phyloP scores from a whole-genome alignment of 345 rosid genomes.

The Hypericum perforatum region DNA sequence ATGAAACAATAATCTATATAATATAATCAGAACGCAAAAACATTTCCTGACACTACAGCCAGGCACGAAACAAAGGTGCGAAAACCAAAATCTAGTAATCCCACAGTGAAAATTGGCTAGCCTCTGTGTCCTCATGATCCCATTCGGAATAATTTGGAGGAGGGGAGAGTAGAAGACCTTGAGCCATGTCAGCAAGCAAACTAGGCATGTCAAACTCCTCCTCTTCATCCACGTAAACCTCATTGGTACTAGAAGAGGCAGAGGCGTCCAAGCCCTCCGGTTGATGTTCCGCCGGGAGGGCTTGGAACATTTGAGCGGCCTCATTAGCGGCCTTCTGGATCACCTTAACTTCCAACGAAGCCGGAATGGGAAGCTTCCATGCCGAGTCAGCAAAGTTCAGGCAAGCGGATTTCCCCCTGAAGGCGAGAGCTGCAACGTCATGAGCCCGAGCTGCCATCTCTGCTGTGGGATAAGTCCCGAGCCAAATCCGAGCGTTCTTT shows the following conservation, averaged over 20 bases:
- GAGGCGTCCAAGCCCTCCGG: constrained; percentile 10
- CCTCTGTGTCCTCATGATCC: neutral
- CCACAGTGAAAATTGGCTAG: too few species aligned
- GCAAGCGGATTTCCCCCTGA: constrained; percentile 57
- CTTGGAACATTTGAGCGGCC: constrained; percentile 45
- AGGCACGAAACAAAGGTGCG: too few species aligned
- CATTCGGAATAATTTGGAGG: constrained; percentile 18
- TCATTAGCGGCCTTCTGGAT: constrained; percentile 37
- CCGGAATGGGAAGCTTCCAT: constrained; percentile 49
- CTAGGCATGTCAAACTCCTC: constrained; percentile 35
- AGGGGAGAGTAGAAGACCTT: constrained; percentile 53
- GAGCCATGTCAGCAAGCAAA: constrained; percentile 44
- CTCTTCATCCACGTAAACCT: constrained; percentile 26
- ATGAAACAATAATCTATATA: too few species aligned
- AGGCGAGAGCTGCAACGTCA: constrained; percentile 60
- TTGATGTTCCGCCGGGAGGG: constrained; percentile 3
- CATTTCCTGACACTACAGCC: too few species aligned
- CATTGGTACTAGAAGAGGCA: constrained; percentile 10
- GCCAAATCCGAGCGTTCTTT: constrained; percentile 51
- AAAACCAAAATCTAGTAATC: too few species aligned
- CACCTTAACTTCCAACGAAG: constrained; percentile 29
- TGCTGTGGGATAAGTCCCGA: constrained; percentile 61
- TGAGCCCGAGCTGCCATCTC: constrained; percentile 84
- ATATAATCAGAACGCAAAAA: too few species aligned
- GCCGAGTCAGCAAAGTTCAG: constrained; percentile 64